These are phyloP conservation scores for Acacia melanoxylon DNA, from an alignment of 306 rosid genomes.

Conservation along the genomic window DNA sequence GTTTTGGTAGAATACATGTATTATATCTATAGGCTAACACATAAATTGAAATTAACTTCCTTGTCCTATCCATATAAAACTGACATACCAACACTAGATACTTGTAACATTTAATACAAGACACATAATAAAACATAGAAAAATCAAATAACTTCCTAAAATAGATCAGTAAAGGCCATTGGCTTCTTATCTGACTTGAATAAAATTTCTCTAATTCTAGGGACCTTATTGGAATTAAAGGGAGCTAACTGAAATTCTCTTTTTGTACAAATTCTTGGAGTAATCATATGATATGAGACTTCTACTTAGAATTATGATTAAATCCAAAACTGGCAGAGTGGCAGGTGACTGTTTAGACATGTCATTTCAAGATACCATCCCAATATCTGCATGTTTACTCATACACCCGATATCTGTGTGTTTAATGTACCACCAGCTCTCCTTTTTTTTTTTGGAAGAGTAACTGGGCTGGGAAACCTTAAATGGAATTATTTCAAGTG, in stretches of 20 bases:
- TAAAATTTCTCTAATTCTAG: background rate
- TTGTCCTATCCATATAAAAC: no score
- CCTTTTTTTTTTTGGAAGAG: background rate
- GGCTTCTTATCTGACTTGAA: no score
- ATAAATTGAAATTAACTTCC: no score
- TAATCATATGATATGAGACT: constrained; percentile 11
- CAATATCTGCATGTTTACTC: background rate
- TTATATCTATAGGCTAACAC: no score
- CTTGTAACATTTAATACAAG: no score
- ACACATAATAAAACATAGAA: no score
- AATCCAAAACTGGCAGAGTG: constrained; percentile 18
- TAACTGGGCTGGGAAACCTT: background rate
- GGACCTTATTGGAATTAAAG: background rate
- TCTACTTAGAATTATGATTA: background rate
- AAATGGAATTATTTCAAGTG: background rate
- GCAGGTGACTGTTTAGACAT: constrained; percentile 22
- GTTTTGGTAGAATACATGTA: no score
- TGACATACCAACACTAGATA: no score
- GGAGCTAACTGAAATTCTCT: background rate
- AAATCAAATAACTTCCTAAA: no score
- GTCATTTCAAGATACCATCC: constrained; percentile 9
- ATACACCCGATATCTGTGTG: background rate
- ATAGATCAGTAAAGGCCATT: no score
- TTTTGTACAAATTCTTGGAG: background rate
- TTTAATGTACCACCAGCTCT: constrained; percentile 6